Evolutionary conservation across 257 asterid species (phyloP).

Genomic region (Echites panduratus): DNA sequence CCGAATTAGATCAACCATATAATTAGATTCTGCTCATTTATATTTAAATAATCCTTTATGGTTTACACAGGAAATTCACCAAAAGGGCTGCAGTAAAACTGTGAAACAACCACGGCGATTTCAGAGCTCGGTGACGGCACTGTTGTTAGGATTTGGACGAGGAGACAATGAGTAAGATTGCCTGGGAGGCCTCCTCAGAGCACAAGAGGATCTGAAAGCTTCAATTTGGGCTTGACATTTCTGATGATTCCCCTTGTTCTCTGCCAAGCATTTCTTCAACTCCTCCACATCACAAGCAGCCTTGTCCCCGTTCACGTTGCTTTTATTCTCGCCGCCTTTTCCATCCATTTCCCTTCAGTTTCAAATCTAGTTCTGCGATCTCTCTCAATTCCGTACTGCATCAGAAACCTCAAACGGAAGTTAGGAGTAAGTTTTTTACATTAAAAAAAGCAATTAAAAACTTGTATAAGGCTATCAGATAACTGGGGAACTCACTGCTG

Average conservation of each 20-base stretch:
- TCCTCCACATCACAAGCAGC: conserved; percentile 53
- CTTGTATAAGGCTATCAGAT: too few relatives aligned
- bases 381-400: not conserved
- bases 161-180: conserved; percentile 26
- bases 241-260: conserved; percentile 49
- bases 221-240: conserved; percentile 65
- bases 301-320: conserved; percentile 27
- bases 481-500: too few relatives aligned
- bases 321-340: conserved; percentile 12
- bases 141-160: not conserved
- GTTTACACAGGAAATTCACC: not conserved
- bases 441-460: too few relatives aligned
- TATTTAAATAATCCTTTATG: too few relatives aligned
- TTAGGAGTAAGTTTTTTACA: not conserved
- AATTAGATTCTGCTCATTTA: not conserved
- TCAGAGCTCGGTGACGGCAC: conserved; percentile 3
- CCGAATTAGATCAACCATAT: not conserved
- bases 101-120: not conserved
- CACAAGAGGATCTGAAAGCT: conserved; percentile 59
- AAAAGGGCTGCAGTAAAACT: not conserved
- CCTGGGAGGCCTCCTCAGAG: conserved; percentile 29
- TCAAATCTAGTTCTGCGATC: not conserved
- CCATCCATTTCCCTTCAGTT: not conserved
- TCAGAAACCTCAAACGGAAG: not conserved
- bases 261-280: conserved; percentile 61